Conservation (phyloP, 2,329 filamentous ascomycete genomes). For the Pseudogymnoascus sp. region DNA sequence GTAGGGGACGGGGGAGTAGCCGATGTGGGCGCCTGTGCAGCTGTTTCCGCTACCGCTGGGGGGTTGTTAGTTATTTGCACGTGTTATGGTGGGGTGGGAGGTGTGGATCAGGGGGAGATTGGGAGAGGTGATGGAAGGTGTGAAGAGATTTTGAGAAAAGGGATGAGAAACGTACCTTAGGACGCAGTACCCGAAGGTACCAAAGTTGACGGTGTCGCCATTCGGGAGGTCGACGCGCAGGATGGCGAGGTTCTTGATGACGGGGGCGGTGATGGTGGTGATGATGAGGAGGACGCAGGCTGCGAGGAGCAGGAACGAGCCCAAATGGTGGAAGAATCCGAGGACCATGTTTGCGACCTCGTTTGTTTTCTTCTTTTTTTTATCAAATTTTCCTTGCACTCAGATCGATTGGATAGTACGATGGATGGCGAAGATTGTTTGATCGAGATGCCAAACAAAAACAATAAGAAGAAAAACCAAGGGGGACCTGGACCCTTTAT, state of each 20-base stretch:
- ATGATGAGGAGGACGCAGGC: conserved; percentile 48
- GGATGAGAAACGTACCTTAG: conserved; percentile 22
- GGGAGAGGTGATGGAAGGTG: background rate
- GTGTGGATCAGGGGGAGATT: background rate
- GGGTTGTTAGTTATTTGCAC: conserved; percentile 5
- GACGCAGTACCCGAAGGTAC: conserved; percentile 52
- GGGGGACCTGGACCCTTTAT: background rate
- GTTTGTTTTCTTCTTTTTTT: background rate
- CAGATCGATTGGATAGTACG: background rate
- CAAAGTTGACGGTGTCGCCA: conserved; percentile 37
- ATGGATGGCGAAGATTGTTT: background rate
- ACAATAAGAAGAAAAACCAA: background rate
- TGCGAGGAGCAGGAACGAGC: conserved; percentile 47
- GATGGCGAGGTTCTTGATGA: conserved; percentile 45
- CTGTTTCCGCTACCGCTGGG: background rate
- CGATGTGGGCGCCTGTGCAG: conserved; percentile 42
- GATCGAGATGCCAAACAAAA: background rate
- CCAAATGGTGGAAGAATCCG: conserved; percentile 43
- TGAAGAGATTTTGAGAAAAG: background rate
- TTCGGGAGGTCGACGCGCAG: conserved; percentile 36
- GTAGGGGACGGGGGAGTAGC: conserved; percentile 45
- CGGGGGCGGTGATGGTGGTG: conserved; percentile 49
- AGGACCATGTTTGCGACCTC: background rate
- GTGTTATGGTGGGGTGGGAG: conserved; percentile 8
- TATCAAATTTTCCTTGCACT: background rate